Evolutionary conservation across 495 filamentous ascomycete genomes (phyloP).

Genomic region (Diplogelasinospora grovesii): DNA sequence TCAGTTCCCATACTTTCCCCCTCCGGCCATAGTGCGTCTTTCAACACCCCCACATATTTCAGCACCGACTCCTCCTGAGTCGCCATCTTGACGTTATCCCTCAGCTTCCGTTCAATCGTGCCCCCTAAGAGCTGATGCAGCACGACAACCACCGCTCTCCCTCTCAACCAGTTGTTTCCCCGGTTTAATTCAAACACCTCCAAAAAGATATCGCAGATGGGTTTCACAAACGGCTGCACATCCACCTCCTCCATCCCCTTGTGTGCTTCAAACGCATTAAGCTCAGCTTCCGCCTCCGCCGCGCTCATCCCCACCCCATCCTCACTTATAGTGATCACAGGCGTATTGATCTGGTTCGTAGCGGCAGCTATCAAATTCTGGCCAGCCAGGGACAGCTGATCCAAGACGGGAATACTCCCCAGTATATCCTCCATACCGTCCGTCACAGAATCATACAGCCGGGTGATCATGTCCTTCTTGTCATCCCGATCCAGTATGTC

Average conservation of each 20-base stretch:
- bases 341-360: slow-evolving; percentile 62
- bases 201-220: slow-evolving; percentile 95
- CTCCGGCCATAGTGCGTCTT: slow-evolving; percentile 69
- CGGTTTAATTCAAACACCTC: slow-evolving; percentile 92
- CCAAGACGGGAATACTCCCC: slow-evolving; percentile 87
- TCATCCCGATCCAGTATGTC: slow-evolving; percentile 45
- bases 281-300: slow-evolving; percentile 89
- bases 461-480: slow-evolving; percentile 82
- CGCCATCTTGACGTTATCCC: slow-evolving; percentile 65
- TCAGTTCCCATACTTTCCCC: too few species aligned
- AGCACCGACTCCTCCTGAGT: slow-evolving; percentile 72
- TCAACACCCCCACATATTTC: slow-evolving; percentile 63
- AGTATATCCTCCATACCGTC: slow-evolving; percentile 98
- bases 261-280: slow-evolving; percentile 80
- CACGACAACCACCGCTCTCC: slow-evolving; percentile 91
- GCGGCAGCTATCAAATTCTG: slow-evolving; percentile 90
- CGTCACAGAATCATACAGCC: slow-evolving; percentile 91
- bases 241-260: slow-evolving; percentile 72
- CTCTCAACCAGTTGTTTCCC: slow-evolving; percentile 90
- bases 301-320: slow-evolving; percentile 54
- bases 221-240: slow-evolving; percentile 98
- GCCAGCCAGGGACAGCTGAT: slow-evolving; percentile 86
- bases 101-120: slow-evolving; percentile 90
- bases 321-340: slow-evolving; percentile 40
- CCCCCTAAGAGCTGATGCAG: slow-evolving; percentile 76